Evolutionary conservation across 257 asterid species (phyloP).

Genomic region (Solanum boliviense): DNA sequence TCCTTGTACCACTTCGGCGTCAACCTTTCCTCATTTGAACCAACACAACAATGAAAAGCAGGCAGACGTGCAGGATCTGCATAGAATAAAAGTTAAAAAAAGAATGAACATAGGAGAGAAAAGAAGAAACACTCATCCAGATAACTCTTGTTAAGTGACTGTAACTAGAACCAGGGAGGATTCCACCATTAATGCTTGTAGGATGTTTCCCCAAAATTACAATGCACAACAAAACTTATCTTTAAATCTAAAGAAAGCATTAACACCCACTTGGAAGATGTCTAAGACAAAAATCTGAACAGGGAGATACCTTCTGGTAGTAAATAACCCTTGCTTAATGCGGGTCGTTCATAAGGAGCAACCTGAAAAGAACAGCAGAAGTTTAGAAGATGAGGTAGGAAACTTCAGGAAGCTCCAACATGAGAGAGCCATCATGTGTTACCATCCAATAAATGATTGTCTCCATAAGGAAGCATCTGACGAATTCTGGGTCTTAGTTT

Average conservation of each 20-base stretch:
- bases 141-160: background rate
- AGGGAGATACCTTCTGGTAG: conserved; percentile 70
- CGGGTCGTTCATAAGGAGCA: conserved; percentile 94
- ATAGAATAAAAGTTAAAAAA: background rate
- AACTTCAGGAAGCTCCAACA: background rate
- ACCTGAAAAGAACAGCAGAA: conserved; percentile 34
- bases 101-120: background rate
- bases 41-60: conserved; percentile 79
- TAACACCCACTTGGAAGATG: background rate
- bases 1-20: conserved; percentile 73
- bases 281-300: background rate
- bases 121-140: background rate
- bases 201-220: background rate
- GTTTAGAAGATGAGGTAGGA: background rate
- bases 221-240: background rate
- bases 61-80: conserved; percentile 83
- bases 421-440: background rate
- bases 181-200: background rate
- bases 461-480: background rate
- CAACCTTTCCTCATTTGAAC: conserved; percentile 64
- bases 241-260: background rate
- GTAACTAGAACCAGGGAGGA: background rate
- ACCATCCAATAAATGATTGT: background rate
- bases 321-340: conserved; percentile 80
- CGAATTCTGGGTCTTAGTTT: background rate